Evolutionary conservation across 2,329 filamentous ascomycete species (phyloP).

Genomic region (Myriosclerotinia duriaeana): DNA sequence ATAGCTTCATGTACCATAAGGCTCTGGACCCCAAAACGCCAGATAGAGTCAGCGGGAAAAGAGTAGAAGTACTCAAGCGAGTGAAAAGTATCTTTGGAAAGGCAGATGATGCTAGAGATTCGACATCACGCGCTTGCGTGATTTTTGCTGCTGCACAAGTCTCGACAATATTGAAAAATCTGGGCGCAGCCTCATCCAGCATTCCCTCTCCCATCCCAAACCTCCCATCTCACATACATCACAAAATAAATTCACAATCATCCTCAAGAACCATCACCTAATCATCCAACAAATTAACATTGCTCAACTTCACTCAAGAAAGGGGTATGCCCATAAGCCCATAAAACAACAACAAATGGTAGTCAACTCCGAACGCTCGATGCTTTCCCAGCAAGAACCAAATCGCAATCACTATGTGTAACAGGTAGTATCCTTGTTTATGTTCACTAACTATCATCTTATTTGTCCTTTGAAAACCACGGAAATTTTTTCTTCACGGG

Average conservation of each 20-base stretch:
- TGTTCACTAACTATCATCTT: constrained; percentile 8
- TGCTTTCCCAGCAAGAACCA: constrained; percentile 8
- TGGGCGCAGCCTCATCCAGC: too few species aligned
- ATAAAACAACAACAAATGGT: constrained; percentile 4
- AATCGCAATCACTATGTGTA: neutral
- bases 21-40: too few species aligned
- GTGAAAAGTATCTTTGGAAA: neutral
- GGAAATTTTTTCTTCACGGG: constrained; percentile 63
- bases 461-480: constrained; percentile 51
- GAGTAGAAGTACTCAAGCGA: too few species aligned
- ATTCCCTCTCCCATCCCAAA: neutral
- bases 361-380: constrained; percentile 6
- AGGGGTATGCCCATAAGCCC: constrained; percentile 12
- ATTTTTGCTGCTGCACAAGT: neutral
- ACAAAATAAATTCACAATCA: neutral
- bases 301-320: neutral
- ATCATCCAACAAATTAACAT: neutral
- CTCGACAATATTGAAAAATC: neutral
- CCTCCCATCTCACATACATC: neutral
- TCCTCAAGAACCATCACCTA: neutral
- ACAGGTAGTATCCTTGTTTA: constrained; percentile 2
- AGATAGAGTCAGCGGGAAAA: too few species aligned
- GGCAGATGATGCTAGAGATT: neutral
- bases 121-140: neutral
- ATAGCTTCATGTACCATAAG: neutral